A percentile compares a stretch with the other conserved stretches of the same genome.
phyloP scores from a whole-genome alignment of 441 rosid genomes.

The Erodium chrysanthum region DNA sequence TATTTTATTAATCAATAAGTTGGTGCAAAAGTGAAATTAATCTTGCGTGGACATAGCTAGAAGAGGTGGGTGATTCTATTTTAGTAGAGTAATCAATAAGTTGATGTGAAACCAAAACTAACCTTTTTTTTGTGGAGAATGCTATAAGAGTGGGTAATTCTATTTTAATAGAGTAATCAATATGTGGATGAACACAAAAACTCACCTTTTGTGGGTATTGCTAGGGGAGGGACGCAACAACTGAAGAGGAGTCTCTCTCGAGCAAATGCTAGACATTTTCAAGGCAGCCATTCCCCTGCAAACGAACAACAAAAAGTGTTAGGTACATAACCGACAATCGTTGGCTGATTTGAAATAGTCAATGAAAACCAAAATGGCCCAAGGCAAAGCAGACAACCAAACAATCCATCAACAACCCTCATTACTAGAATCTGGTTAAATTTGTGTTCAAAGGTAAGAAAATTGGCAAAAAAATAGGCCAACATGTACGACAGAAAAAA shows the following conservation, averaged over 20 bases:
- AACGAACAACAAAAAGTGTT: not conserved
- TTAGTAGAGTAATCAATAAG: too few species aligned
- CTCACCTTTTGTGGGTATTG: slow-evolving; percentile 10
- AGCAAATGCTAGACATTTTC: slow-evolving; percentile 4
- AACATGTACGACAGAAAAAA: not conserved
- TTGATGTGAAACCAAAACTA: not conserved
- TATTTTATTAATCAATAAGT: too few species aligned
- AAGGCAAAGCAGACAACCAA: too few species aligned
- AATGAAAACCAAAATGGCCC: too few species aligned
- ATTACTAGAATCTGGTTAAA: not conserved
- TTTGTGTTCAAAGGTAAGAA: not conserved
- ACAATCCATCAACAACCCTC: too few species aligned
- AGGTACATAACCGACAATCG: not conserved
- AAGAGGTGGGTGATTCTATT: too few species aligned
- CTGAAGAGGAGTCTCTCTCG: slow-evolving; percentile 12
- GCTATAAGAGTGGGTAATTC: not conserved
- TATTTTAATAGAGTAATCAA: not conserved
- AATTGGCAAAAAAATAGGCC: too few species aligned
- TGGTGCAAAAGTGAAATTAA: too few species aligned
- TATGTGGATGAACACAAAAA: not conserved
- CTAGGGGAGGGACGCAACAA: not conserved
- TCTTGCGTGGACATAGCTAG: too few species aligned
- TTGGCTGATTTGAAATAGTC: not conserved
- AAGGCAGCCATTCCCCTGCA: slow-evolving; percentile 13
- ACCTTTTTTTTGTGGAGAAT: not conserved